phyloP scores from a whole-genome alignment of 176 grass and related monocot genomes.

The Miscanthus lutarioriparius region DNA sequence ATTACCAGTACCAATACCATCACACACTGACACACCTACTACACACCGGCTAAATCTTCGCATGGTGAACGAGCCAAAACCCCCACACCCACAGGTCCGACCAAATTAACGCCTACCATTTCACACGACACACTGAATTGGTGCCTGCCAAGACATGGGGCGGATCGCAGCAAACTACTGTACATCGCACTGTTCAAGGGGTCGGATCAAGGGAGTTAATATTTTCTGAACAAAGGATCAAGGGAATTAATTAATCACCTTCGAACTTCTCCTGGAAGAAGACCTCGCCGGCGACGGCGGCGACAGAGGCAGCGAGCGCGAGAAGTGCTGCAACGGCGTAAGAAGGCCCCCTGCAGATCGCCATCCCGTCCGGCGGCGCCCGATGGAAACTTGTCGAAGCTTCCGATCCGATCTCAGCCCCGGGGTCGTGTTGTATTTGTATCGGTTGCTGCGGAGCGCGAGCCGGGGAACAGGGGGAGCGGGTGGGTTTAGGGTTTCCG shows the following conservation, averaged over 20 bases:
- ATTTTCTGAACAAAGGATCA: neutral
- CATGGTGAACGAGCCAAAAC: neutral
- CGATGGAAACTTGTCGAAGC: slow-evolving; percentile 29
- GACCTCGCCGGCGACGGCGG: slow-evolving; percentile 58
- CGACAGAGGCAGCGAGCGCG: slow-evolving; percentile 54
- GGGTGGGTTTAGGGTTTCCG: slow-evolving; percentile 19
- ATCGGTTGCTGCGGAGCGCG: slow-evolving; percentile 4
- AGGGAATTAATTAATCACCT: slow-evolving; percentile 42
- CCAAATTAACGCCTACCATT: neutral
- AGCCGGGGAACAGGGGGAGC: neutral
- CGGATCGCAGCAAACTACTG: neutral
- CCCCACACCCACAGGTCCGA: slow-evolving; percentile 14
- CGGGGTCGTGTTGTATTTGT: neutral
- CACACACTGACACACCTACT: neutral
- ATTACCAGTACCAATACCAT: neutral
- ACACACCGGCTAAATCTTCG: neutral
- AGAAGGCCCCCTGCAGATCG: slow-evolving; percentile 39
- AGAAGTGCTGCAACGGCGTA: slow-evolving; percentile 36
- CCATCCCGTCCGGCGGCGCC: slow-evolving; percentile 48
- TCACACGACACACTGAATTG: neutral
- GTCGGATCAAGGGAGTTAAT: neutral
- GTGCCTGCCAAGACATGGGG: neutral
- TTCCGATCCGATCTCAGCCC: slow-evolving; percentile 34
- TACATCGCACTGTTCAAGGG: neutral
- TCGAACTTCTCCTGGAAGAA: slow-evolving; percentile 96